These are phyloP conservation scores for Xerocomus potaroensis DNA, from an alignment of 768 basidiomycete genomes.

Conservation along the genomic window DNA sequence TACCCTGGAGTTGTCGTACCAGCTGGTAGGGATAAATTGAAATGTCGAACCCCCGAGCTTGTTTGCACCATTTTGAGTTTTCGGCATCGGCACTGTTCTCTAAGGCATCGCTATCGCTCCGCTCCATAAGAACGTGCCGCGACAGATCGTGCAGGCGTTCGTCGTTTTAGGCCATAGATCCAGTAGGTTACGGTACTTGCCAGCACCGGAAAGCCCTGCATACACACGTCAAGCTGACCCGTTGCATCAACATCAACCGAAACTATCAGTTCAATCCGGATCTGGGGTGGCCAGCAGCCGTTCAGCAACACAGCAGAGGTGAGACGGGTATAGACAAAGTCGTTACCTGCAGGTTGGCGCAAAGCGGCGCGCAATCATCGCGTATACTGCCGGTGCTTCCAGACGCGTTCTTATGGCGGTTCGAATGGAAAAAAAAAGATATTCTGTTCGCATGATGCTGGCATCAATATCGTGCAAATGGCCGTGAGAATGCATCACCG, in stretches of 20 bases:
- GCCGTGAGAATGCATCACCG: slow-evolving; percentile 14
- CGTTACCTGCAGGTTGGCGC: slow-evolving; percentile 1
- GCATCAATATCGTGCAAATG: neutral
- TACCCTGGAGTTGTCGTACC: too few species aligned
- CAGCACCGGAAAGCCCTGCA: neutral
- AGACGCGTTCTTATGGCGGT: neutral
- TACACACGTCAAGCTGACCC: slow-evolving; percentile 6
- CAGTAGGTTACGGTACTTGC: too few species aligned
- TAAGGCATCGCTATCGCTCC: too few species aligned
- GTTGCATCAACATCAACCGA: neutral
- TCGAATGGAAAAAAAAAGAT: neutral
- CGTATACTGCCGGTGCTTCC: neutral
- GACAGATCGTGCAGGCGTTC: too few species aligned
- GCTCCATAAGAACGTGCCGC: too few species aligned
- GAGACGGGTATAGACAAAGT: slow-evolving; percentile 2
- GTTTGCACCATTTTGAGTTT: too few species aligned
- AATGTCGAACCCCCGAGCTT: too few species aligned
- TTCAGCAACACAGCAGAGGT: neutral
- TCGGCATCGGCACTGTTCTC: too few species aligned
- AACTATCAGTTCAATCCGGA: neutral
- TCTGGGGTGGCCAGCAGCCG: neutral
- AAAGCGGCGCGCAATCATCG: neutral
- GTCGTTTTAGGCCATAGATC: too few species aligned
- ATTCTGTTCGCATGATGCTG: too few species aligned
- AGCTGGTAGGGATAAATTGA: too few species aligned